Conservation (phyloP, 2,329 filamentous ascomycete genomes). For the Bipolaris oryzae region DNA sequence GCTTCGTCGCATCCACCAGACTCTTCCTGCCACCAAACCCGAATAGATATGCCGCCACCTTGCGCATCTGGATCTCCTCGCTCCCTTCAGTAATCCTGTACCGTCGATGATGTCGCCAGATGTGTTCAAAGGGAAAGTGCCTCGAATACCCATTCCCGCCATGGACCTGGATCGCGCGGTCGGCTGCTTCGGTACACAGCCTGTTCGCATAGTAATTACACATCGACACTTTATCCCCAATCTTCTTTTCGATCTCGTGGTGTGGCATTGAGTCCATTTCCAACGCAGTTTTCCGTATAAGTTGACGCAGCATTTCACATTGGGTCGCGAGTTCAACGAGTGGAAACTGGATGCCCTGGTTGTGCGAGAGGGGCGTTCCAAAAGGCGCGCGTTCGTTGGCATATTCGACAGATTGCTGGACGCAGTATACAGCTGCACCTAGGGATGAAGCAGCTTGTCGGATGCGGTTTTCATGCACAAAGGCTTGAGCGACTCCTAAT, state of each 20-base stretch:
- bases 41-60: conserved; percentile 65
- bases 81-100: conserved; percentile 69
- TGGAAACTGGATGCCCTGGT: conserved; percentile 69
- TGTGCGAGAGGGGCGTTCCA: conserved; percentile 61
- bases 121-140: conserved; percentile 67
- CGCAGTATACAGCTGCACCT: conserved; percentile 65
- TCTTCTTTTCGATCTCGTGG: conserved; percentile 61
- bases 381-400: conserved; percentile 62
- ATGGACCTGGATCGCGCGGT: conserved; percentile 67
- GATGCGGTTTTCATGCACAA: conserved; percentile 70
- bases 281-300: conserved; percentile 66
- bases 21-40: conserved; percentile 58
- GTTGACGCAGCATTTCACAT: conserved; percentile 64
- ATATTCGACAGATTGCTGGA: conserved; percentile 63
- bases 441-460: conserved; percentile 67
- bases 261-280: conserved; percentile 65
- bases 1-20: conserved; percentile 39
- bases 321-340: conserved; percentile 67
- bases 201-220: conserved; percentile 71
- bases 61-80: conserved; percentile 71
- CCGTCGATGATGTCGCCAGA: conserved; percentile 67
- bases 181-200: conserved; percentile 65
- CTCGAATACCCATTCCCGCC: conserved; percentile 65
- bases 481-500: conserved; percentile 67
- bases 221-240: conserved; percentile 69